Conservation (phyloP, 331 rosid species). For the Pyracantha coccinea region DNA sequence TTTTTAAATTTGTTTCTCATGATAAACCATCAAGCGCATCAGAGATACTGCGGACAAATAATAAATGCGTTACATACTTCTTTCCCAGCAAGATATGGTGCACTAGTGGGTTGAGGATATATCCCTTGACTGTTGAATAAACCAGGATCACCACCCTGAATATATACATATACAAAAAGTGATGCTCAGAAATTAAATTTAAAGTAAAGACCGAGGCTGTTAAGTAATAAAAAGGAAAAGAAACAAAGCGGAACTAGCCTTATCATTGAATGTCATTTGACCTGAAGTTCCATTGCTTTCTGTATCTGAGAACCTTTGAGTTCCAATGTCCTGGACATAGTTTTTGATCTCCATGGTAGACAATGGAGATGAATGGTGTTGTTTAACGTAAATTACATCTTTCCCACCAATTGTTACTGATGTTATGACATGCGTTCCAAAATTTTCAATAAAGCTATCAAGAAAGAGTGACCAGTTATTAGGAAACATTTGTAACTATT, state of each 20-base stretch:
- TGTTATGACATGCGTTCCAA: conserved; percentile 80
- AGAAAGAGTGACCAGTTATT: conserved; percentile 14
- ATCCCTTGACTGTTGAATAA: conserved; percentile 84
- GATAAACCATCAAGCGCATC: not conserved
- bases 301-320: conserved; percentile 69
- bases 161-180: conserved; percentile 20
- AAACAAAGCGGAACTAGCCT: conserved; percentile 54
- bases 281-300: conserved; percentile 51
- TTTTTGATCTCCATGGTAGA: conserved; percentile 72
- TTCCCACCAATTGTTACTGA: conserved; percentile 91
- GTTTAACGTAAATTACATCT: conserved; percentile 85
- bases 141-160: conserved; percentile 68
- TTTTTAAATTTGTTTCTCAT: not conserved
- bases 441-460: conserved; percentile 82
- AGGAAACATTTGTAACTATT: conserved; percentile 13
- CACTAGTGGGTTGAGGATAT: conserved; percentile 79
- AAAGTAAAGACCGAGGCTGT: not conserved
- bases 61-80: conserved; percentile 46
- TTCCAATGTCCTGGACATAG: conserved; percentile 67
- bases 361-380: conserved; percentile 68
- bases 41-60: conserved; percentile 3
- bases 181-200: not conserved
- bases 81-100: conserved; percentile 67
- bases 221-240: not conserved
- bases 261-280: conserved; percentile 69